Base-by-base conservation (phyloP, 2,329 filamentous ascomycete genomes). In the Trichoderma simmonsii region DNA sequence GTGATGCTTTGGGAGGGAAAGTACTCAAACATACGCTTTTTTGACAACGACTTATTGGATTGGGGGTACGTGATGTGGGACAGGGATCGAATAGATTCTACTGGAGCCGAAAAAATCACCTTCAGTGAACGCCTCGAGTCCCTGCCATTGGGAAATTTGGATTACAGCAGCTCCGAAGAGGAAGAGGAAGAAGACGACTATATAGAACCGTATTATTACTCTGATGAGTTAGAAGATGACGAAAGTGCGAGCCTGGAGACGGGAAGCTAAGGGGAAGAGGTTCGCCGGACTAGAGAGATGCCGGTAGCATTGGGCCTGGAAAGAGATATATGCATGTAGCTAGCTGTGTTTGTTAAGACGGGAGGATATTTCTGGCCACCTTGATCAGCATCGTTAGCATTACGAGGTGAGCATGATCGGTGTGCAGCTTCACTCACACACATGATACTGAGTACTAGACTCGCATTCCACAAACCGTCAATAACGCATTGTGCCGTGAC, bases 61-160 rank as follows among this genome's bases (percentile, higher is more conserved):
- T 73, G 72, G 72, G 73, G 73, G 6, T 74, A 74, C 24, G 43
- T 73, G 34, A 54, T 73, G n/a, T 74, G 72, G 73, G 73, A 74
- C 69, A 73, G 62, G 30, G 28, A 69, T 14, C 68, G 67, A 26
- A 32, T 73, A 6, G 39, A 73, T n/a, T 28, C 51, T 5, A 63
- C 56, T 9, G 60, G 59, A 30, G 57, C 64, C 3, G 63, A 34
- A 51, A 65, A 21, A 12, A 43, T 63, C 21, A 26, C 14, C 24
- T 26, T 39, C 6, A 15, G 18, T 14, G 1, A 5, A 24, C 3
- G 4, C 32, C 4, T 24, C 59, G 30, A 36, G 8, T 3, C 3
- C 59, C 12, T 15, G 21, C 34, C 34, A 8, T 26, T 43, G 14
- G 60, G 60, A 26, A 18, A 18, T 28, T 28, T 63, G 14, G 34